phyloP scores from a whole-genome alignment of 2,329 filamentous ascomycete genomes.

The Stagonosporopsis chrysanthemi region DNA sequence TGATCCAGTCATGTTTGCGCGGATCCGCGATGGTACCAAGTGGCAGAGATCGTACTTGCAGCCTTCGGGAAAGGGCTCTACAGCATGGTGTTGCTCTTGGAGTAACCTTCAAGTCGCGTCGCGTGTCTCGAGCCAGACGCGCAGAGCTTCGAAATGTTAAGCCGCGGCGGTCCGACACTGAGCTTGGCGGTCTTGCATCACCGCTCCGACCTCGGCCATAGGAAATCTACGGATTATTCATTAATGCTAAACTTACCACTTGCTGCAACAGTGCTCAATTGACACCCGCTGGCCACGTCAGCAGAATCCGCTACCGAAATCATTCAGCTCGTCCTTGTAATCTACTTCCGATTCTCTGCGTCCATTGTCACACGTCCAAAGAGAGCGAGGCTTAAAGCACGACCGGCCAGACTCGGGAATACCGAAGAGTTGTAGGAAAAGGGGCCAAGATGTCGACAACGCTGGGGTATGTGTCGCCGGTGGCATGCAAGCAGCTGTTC shows the following conservation, averaged over 20 bases:
- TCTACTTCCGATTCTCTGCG: neutral
- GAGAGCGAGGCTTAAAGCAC: conserved; percentile 8
- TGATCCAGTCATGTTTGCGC: conserved; percentile 45
- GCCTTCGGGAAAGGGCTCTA: neutral
- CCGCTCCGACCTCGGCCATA: conserved; percentile 20
- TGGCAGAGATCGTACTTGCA: neutral
- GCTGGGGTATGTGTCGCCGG: conserved; percentile 48
- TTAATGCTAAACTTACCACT: conserved; percentile 7
- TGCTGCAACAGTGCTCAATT: conserved; percentile 4
- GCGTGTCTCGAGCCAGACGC: conserved; percentile 12
- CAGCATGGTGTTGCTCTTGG: neutral
- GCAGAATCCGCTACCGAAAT: neutral
- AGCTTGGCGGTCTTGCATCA: conserved; percentile 14
- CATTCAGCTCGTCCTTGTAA: neutral
- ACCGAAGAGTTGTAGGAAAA: conserved; percentile 20
- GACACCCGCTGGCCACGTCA: conserved; percentile 3
- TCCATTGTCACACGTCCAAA: neutral
- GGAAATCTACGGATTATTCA: conserved; percentile 17
- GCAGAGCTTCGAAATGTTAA: conserved; percentile 15
- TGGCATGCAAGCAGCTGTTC: neutral
- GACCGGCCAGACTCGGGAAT: conserved; percentile 2
- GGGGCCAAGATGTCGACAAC: conserved; percentile 55
- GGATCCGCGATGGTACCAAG: neutral
- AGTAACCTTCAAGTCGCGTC: conserved; percentile 1
- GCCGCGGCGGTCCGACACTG: conserved; percentile 19